Evolutionary conservation across 2,329 filamentous ascomycete genomes (phyloP).

Genomic region (Aspergillus glaucus): DNA sequence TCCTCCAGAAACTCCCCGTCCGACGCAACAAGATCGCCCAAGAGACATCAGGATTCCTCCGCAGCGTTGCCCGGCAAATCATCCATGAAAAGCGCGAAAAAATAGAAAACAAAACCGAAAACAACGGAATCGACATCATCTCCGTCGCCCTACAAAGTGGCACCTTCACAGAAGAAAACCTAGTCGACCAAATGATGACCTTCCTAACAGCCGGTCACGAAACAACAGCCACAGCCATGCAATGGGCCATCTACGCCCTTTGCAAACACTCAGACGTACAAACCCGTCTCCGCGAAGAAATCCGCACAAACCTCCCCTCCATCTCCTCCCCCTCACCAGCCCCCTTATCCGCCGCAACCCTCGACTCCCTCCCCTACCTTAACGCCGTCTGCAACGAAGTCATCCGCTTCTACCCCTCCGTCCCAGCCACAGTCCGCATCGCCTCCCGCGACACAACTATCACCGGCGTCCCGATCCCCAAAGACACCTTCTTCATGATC

Average conservation of each 20-base stretch:
- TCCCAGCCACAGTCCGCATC: slow-evolving; percentile 63
- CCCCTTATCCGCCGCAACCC: slow-evolving; percentile 51
- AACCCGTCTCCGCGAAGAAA: slow-evolving; percentile 59
- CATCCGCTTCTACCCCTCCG: slow-evolving; percentile 66
- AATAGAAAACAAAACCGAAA: slow-evolving; percentile 25
- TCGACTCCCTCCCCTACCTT: slow-evolving; percentile 72
- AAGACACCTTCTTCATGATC: slow-evolving; percentile 64
- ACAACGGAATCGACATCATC: slow-evolving; percentile 62
- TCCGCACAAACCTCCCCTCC: slow-evolving; percentile 56
- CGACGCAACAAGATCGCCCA: slow-evolving; percentile 62
- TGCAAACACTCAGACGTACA: slow-evolving; percentile 61
- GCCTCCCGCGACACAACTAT: slow-evolving; percentile 62
- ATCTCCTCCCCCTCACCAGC: slow-evolving; percentile 53
- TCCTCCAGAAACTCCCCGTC: slow-evolving; percentile 61
- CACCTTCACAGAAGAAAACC: slow-evolving; percentile 67
- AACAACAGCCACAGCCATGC: slow-evolving; percentile 68
- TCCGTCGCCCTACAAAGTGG: slow-evolving; percentile 72
- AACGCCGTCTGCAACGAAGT: slow-evolving; percentile 73
- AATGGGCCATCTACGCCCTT: slow-evolving; percentile 70
- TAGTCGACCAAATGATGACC: slow-evolving; percentile 87
- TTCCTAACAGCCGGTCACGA: slow-evolving; percentile 79
- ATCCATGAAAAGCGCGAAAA: slow-evolving; percentile 63
- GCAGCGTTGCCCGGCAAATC: slow-evolving; percentile 60
- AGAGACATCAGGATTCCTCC: slow-evolving; percentile 53
- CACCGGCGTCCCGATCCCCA: slow-evolving; percentile 57